Percentiles rank a stretch among this genome's conserved stretches.
These are phyloP conservation scores for Pseudoperonospora humuli DNA, from an alignment of 352 stramenopile genomes.

Conservation along the genomic window DNA sequence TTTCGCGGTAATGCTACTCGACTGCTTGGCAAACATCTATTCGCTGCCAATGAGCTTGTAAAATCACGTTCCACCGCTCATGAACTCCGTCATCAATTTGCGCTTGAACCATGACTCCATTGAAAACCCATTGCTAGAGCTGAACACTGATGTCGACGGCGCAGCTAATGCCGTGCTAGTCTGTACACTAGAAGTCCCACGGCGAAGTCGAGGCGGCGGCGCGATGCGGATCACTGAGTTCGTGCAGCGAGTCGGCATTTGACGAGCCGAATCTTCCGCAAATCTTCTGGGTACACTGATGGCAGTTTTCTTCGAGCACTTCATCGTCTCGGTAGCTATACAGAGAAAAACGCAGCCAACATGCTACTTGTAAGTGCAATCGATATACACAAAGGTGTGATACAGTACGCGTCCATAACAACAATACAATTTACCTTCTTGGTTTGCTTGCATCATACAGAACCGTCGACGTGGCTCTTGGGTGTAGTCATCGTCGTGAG, in stretches of 20 bases:
- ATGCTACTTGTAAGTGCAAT: not conserved
- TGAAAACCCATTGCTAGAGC: conserved; percentile 36
- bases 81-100: conserved; percentile 12
- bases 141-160: conserved; percentile 19
- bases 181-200: not conserved
- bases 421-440: conserved; percentile 17
- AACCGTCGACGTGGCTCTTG: conserved; percentile 12
- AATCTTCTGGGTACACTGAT: conserved; percentile 24
- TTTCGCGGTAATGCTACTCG: too few species aligned
- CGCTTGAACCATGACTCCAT: conserved; percentile 27
- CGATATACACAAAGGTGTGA: not conserved
- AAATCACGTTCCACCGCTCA: conserved; percentile 1
- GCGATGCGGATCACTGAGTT: conserved; percentile 6
- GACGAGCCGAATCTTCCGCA: not conserved
- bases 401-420: not conserved
- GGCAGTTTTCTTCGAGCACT: conserved; percentile 9
- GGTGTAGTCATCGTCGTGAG: not conserved
- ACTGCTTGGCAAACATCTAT: too few species aligned
- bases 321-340: conserved; percentile 8
- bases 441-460: conserved; percentile 28
- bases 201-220: conserved; percentile 1
- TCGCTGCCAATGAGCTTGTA: too few species aligned
- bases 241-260: not conserved
- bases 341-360: not conserved
- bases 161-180: conserved; percentile 2